These are phyloP conservation scores for Castanea crenata DNA, from an alignment of 306 rosid species.

Conservation along the genomic window DNA sequence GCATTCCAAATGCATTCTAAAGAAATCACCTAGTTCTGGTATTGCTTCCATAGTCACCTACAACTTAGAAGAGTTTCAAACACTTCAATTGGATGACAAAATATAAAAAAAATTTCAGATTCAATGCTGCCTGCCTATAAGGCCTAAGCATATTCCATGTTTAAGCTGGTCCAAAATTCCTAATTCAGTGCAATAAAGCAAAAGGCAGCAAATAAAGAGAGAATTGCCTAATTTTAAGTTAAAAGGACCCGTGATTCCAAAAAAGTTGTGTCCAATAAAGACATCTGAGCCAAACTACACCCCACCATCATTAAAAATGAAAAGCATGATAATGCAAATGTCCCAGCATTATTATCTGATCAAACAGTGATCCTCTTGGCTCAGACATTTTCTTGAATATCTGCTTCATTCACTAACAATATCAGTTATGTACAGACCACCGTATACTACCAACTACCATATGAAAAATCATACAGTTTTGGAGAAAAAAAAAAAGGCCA, in stretches of 20 bases:
- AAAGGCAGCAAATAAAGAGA: background rate
- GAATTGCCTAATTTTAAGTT: conserved; percentile 5
- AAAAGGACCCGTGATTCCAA: conserved; percentile 20
- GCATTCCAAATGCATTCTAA: background rate
- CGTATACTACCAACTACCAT: background rate
- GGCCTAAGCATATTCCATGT: background rate
- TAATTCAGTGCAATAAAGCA: background rate
- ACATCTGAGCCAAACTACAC: conserved; percentile 12
- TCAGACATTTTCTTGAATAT: background rate
- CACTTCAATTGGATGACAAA: background rate
- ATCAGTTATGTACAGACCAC: conserved; percentile 8
- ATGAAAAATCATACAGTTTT: background rate
- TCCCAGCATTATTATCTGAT: conserved; percentile 12
- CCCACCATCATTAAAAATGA: conserved; percentile 35
- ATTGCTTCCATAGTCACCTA: background rate
- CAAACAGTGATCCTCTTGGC: conserved; percentile 5
- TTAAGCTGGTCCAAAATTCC: background rate
- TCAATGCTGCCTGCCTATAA: too few relatives aligned
- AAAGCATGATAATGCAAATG: conserved; percentile 30
- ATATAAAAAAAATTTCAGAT: too few relatives aligned
- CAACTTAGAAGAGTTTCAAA: background rate
- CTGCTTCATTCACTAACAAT: conserved; percentile 14
- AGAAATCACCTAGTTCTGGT: background rate
- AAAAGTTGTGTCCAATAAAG: conserved; percentile 24
- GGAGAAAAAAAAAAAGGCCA: background rate